Evolutionary conservation across 2,329 filamentous ascomycete genomes (phyloP).

Genomic region (Trichoderma koningii): DNA sequence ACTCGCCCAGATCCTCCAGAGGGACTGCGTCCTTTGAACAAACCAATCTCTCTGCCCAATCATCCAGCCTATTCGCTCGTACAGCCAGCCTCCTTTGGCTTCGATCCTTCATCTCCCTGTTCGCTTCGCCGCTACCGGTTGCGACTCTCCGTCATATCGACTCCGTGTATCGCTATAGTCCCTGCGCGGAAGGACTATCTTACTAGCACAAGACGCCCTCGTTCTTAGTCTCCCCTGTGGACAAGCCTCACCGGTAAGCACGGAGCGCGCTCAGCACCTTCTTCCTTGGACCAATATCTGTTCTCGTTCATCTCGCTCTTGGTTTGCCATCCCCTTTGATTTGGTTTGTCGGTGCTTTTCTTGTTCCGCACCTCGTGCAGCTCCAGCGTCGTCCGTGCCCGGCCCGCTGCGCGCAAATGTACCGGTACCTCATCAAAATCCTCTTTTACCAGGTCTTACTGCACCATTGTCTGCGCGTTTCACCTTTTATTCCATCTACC

Average conservation of each 20-base stretch:
- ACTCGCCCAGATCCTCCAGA: conserved; percentile 5
- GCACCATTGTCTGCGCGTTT: conserved; percentile 21
- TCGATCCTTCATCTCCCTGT: background rate
- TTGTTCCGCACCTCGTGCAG: background rate
- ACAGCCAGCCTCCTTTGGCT: background rate
- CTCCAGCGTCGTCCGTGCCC: conserved; percentile 9
- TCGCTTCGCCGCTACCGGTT: background rate
- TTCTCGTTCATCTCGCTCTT: background rate
- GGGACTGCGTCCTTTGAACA: background rate
- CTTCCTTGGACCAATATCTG: background rate
- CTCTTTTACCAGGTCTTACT: conserved; percentile 20
- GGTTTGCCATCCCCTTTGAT: background rate
- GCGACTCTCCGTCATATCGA: background rate
- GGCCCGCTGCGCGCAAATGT: conserved; percentile 6
- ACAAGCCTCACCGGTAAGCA: conserved; percentile 19
- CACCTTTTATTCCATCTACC: background rate
- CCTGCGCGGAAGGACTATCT: background rate
- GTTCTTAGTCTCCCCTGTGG: background rate
- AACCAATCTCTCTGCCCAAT: background rate
- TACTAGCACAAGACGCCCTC: conserved; percentile 1
- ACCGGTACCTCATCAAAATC: conserved; percentile 21
- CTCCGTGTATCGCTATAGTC: background rate
- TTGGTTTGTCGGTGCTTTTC: background rate
- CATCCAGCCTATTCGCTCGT: background rate
- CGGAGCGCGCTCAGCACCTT: conserved; percentile 8